Base-by-base conservation (phyloP, 805 yeast genomes). In the Wickerhamomyces ciferrii region DNA sequence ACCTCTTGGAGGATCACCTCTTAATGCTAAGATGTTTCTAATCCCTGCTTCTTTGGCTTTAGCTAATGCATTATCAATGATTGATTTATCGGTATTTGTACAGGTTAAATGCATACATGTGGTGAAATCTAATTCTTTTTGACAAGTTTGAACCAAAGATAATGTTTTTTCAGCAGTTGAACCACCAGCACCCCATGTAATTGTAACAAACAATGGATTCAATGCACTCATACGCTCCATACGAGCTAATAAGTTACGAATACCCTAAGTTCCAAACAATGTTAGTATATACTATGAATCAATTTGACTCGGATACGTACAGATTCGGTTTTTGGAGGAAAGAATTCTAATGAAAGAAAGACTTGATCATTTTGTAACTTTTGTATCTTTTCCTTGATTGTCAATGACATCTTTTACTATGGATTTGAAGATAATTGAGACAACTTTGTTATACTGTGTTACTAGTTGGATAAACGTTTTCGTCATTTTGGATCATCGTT, bases 151-250 rank as follows among this genome's bases (percentile, higher is more conserved):
- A 1, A 97, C 96, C 48, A 94, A 71, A 39, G 87, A 92, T 48
- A 94, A 65, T 0, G 97, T 87, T 68, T 89, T 90, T 42, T 79
- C 84, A 41, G 92, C 81, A 10, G 97, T 89, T 5, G 96, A 82
- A 3, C 99, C 99, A 37, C 98, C 98, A 5, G 99, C 98, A 31
- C 98, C 99, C 97, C 98, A 94, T 0, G 99, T 94, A 14, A 94
- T 85, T 3, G 96, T 88, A 45, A 92, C 83, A 62, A 94, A 95
- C 15, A 84, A 69, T 3, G 98, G 98, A 47, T 90, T 91, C 51
- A 94, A 68, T 3, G 85, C 84, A 52, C 87, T 81, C 91, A 94
- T 84, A 59, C 99, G 82, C 58, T 80, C 81, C 67, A 94, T 79
- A 66, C 99, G 84, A 25, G 91, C 89, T 43, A 87, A 71, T 51